Evolutionary conservation across 805 yeast genomes (phyloP).

Genomic region (Teunomyces tritomae): DNA sequence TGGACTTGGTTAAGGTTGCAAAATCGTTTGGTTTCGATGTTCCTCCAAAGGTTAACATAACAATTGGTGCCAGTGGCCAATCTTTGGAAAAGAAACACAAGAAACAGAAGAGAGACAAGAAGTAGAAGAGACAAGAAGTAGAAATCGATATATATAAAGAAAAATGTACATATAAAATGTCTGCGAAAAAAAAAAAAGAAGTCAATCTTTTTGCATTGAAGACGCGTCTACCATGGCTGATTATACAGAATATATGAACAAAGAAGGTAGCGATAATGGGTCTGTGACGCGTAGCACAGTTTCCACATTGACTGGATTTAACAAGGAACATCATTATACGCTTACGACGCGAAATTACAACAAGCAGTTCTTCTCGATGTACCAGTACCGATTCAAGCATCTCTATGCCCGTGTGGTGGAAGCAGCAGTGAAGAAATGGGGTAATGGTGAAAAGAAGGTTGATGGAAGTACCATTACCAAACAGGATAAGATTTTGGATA

Average conservation of each 20-base stretch:
- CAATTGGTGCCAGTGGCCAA: conserved; percentile 90
- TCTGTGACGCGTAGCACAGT: neutral
- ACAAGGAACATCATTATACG: conserved; percentile 18
- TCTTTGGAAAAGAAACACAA: conserved; percentile 49
- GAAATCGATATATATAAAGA: neutral
- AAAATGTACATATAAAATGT: neutral
- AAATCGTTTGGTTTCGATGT: conserved; percentile 91
- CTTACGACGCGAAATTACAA: conserved; percentile 30
- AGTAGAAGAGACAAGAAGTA: neutral
- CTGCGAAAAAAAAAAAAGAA: neutral
- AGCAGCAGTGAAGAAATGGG: conserved; percentile 51
- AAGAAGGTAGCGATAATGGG: neutral
- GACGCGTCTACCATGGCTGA: conserved; percentile 5
- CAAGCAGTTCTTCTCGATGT: conserved; percentile 43
- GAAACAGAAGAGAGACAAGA: conserved; percentile 36
- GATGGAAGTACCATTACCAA: conserved; percentile 32
- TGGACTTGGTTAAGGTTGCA: conserved; percentile 92
- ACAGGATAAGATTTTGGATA: conserved; percentile 53
- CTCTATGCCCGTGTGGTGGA: conserved; percentile 32
- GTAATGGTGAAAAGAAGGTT: conserved; percentile 35
- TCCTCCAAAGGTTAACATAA: conserved; percentile 95
- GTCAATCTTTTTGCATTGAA: neutral
- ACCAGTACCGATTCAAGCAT: conserved; percentile 35
- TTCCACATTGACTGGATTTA: neutral
- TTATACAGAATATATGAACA: conserved; percentile 6